Evolutionary conservation across 148 eudicot genomes (phyloP).

Genomic region (Spergularia marina): DNA sequence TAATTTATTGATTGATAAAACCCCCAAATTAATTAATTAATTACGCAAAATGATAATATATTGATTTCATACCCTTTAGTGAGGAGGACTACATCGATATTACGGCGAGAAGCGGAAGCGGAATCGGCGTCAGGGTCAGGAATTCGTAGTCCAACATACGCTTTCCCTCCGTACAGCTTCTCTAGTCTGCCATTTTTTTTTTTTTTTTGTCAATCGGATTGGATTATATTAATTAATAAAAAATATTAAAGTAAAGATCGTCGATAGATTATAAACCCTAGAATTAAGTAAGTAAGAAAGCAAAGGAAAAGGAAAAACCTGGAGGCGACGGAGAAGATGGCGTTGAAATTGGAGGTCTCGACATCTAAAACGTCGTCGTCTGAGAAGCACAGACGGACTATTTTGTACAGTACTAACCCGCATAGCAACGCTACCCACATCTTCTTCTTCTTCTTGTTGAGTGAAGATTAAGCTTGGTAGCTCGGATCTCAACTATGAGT

Average conservation of each 20-base stretch:
- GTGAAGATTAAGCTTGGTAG: too few species aligned
- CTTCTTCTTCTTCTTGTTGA: background rate
- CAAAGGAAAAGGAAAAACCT: constrained; percentile 31
- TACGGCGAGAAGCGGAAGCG: constrained; percentile 45
- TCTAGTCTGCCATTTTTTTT: constrained; percentile 45
- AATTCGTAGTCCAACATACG: constrained; percentile 68
- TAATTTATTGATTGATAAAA: background rate
- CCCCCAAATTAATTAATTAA: background rate
- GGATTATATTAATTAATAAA: background rate
- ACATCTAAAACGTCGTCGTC: constrained; percentile 44
- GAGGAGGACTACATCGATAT: constrained; percentile 67
- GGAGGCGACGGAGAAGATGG: constrained; percentile 67
- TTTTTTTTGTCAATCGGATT: too few species aligned
- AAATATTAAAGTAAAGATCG: too few species aligned
- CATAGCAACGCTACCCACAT: constrained; percentile 73
- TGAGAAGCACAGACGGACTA: constrained; percentile 44
- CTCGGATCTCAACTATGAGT: too few species aligned
- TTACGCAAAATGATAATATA: background rate
- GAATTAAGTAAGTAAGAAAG: too few species aligned
- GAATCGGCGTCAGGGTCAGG: constrained; percentile 59
- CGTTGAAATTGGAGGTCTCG: constrained; percentile 51
- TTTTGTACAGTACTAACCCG: constrained; percentile 54
- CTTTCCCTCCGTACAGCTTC: constrained; percentile 71
- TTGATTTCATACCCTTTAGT: constrained; percentile 42
- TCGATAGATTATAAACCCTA: background rate